Conservation (phyloP, 441 rosid species). For the Bruguiera hainesii region DNA sequence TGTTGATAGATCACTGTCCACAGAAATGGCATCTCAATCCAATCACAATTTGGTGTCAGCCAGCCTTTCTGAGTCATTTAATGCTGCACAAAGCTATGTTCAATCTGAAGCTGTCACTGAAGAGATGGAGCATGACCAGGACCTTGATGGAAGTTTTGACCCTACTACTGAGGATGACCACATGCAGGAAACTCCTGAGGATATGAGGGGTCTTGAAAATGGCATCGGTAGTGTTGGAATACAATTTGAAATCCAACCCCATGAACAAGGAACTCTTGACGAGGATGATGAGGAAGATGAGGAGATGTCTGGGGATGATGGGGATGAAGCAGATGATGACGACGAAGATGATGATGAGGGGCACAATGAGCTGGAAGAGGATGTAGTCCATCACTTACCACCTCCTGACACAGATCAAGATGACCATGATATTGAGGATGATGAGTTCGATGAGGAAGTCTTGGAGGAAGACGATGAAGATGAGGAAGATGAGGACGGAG, state of each 20-base stretch:
- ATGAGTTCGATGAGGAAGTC: conserved; percentile 93
- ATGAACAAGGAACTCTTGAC: conserved; percentile 73
- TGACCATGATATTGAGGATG: conserved; percentile 97
- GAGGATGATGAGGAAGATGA: conserved; percentile 74
- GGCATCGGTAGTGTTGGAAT: conserved; percentile 69
- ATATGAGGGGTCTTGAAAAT: conserved; percentile 71
- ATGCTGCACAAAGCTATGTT: conserved; percentile 50
- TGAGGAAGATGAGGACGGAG: conserved; percentile 93
- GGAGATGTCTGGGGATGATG: conserved; percentile 92
- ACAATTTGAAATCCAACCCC: conserved; percentile 80
- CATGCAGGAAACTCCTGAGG: conserved; percentile 90
- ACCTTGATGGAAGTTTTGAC: conserved; percentile 75
- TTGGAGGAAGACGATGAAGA: conserved; percentile 96
- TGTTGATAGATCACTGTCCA: conserved; percentile 54
- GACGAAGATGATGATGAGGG: conserved; percentile 86
- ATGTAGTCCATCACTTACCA: conserved; percentile 86
- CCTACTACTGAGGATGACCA: conserved; percentile 75
- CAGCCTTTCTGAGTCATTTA: conserved; percentile 54
- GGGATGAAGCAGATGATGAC: conserved; percentile 69
- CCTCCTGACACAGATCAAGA: conserved; percentile 96
- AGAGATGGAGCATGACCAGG: conserved; percentile 99
- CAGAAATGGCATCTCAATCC: conserved; percentile 56
- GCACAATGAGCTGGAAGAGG: conserved; percentile 78
- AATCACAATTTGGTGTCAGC: conserved; percentile 56
- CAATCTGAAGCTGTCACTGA: conserved; percentile 86